These are phyloP conservation scores for Monosporascus sp. DNA, from an alignment of 2,329 filamentous ascomycete genomes.

Conservation along the genomic window DNA sequence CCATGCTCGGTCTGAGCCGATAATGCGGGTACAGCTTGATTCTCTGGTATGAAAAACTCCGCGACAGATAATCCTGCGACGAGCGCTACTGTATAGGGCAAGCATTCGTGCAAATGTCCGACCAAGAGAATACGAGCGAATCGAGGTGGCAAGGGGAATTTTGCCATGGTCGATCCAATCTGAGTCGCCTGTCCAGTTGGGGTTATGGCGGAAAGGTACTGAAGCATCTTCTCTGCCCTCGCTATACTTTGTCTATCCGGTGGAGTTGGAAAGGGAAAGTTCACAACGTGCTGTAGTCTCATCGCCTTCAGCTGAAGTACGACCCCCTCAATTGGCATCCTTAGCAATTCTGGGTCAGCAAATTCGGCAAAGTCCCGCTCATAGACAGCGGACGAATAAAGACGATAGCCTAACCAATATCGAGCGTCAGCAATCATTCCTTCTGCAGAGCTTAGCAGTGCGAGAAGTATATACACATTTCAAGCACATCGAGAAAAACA, in stretches of 20 bases:
- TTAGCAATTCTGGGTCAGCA: conserved; percentile 79
- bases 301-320: conserved; percentile 93
- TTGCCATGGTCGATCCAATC: conserved; percentile 74
- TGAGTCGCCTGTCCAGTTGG: conserved; percentile 69
- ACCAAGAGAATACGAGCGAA: conserved; percentile 90
- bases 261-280: conserved; percentile 93
- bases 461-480: too few species aligned
- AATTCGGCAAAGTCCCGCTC: conserved; percentile 85
- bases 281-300: conserved; percentile 82
- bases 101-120: conserved; percentile 74
- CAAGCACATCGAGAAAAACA: too few species aligned
- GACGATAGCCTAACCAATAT: conserved; percentile 51
- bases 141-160: conserved; percentile 85
- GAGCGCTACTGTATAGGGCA: conserved; percentile 80
- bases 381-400: conserved; percentile 93
- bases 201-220: conserved; percentile 77
- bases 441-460: too few species aligned
- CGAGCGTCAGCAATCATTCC: not conserved
- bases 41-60: conserved; percentile 81
- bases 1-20: conserved; percentile 34
- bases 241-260: conserved; percentile 71
- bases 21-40: conserved; percentile 61
- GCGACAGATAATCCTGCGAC: conserved; percentile 85
- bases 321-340: conserved; percentile 88
- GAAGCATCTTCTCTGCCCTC: conserved; percentile 80